A percentile compares a stretch with the other conserved stretches of the same genome.
Conservation (phyloP, 805 yeast genomes). For the Starmerella vitae region DNA sequence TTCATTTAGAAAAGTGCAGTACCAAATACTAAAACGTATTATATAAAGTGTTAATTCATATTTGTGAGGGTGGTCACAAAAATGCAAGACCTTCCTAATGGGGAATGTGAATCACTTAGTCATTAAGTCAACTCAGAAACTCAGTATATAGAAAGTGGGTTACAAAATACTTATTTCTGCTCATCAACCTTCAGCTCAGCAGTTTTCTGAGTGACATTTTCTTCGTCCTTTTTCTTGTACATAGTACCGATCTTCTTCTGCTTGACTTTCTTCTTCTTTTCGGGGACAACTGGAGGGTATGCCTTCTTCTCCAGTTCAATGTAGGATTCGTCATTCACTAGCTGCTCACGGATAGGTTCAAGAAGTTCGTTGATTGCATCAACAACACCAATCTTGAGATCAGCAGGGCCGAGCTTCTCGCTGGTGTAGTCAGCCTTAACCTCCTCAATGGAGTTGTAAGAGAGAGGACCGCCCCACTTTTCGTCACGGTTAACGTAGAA, state of each 20-base stretch:
- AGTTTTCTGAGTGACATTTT: constrained; percentile 24
- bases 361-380: constrained; percentile 69
- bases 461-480: constrained; percentile 87
- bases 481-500: constrained; percentile 85
- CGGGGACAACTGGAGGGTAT: constrained; percentile 60
- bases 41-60: too few species aligned
- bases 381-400: constrained; percentile 82
- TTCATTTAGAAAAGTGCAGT: too few species aligned
- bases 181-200: constrained; percentile 16
- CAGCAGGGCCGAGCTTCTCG: constrained; percentile 78
- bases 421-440: constrained; percentile 59
- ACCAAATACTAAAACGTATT: too few species aligned
- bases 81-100: too few species aligned
- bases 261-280: constrained; percentile 52
- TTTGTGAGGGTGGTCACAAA: too few species aligned
- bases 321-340: constrained; percentile 48
- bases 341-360: constrained; percentile 71
- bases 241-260: constrained; percentile 67
- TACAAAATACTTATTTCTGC: too few species aligned
- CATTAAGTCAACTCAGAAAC: too few species aligned
- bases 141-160: too few species aligned
- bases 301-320: constrained; percentile 64
- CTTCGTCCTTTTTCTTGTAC: constrained; percentile 30
- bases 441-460: constrained; percentile 52
- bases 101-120: too few species aligned